Base-by-base conservation (phyloP, 192 early-diverging fungal genomes). In the Coemansia sp. region DNA sequence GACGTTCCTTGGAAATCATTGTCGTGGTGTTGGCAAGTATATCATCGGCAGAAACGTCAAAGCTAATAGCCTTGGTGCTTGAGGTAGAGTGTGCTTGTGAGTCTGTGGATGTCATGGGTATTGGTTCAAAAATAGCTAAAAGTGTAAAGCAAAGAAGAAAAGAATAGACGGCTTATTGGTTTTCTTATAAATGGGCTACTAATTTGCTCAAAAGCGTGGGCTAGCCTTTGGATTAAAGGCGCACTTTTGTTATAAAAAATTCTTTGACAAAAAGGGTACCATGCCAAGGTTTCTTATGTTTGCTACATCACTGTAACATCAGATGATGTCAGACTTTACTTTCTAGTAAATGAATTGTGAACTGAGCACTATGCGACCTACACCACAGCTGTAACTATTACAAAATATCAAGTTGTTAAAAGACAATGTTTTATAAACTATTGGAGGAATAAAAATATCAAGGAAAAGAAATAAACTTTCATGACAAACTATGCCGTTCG, bases 11-110 rank as follows among this genome's bases (percentile, higher is more conserved):
- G 53, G 53, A 11, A 1, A 55, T 27, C 26, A 29, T 55, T 3
- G 19, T 55, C 53, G n/a, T 55, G 10, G 53, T 53, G 7, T 27
- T 21, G 51, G 21, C 21, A 23, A 53, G 51, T 12, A 53, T 53
- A 12, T 27, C 51, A 22, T 53, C 51, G 4, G 25, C 51, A 19
- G 51, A 23, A 25, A 26, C 25, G 21, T 53, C 51, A 53, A 53
- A 53, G 21, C 51, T 9, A 19, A 53, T 10, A 11, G 51, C 51
- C 14, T 12, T 23, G 49, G 7, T 51, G 51, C 23, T 23, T 5
- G 23, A 3, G 8, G 19, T 10, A 10, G 51, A 22, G 23, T 8
- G 12, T 12, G 51, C 11, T n/a, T 45, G 41, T n/a, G 16, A 45
- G 16, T 45, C 41, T n/a, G 16, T 45, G 4, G 41, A 45, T 3